Conservation (phyloP, 2,329 filamentous ascomycete genomes). For the Rhinocladiella similis region DNA sequence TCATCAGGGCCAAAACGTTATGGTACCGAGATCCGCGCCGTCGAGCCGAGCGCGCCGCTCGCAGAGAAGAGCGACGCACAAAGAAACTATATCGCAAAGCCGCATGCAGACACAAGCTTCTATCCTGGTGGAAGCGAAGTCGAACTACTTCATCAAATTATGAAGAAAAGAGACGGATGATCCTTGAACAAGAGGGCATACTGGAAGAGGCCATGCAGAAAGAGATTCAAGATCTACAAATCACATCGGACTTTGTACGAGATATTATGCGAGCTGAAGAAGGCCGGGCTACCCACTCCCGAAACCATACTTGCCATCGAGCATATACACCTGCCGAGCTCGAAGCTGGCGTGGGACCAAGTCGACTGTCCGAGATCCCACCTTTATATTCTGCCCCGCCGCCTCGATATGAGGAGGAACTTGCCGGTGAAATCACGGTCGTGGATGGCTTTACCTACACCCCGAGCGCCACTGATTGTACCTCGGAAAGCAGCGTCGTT, state of each 20-base stretch:
- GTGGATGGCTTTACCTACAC: slow-evolving; percentile 46
- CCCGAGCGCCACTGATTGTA: slow-evolving; percentile 31
- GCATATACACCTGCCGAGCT: slow-evolving; percentile 12
- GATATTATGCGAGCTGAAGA: slow-evolving; percentile 46
- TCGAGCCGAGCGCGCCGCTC: slow-evolving; percentile 54
- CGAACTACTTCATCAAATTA: slow-evolving; percentile 42
- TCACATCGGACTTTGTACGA: slow-evolving; percentile 55
- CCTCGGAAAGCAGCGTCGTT: slow-evolving; percentile 43
- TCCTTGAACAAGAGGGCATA: slow-evolving; percentile 47
- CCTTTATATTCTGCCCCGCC: slow-evolving; percentile 34
- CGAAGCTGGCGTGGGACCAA: slow-evolving; percentile 27
- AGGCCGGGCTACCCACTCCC: slow-evolving; percentile 26
- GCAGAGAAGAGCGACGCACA: slow-evolving; percentile 55
- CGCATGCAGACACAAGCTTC: slow-evolving; percentile 52
- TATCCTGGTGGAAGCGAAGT: slow-evolving; percentile 50
- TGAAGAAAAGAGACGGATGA: slow-evolving; percentile 54
- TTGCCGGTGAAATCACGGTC: slow-evolving; percentile 38
- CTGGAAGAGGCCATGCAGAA: slow-evolving; percentile 48
- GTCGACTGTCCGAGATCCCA: slow-evolving; percentile 15
- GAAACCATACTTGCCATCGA: slow-evolving; percentile 5
- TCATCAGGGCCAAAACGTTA: slow-evolving; percentile 41
- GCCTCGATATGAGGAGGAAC: slow-evolving; percentile 44
- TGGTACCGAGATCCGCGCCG: slow-evolving; percentile 52
- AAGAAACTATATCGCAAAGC: slow-evolving; percentile 54
- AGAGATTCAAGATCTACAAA: slow-evolving; percentile 53